A percentile compares a stretch with the other conserved stretches of the same genome.
phyloP scores from a whole-genome alignment of 108 stramenopile genomes.

The Pelagomonas calceolata region DNA sequence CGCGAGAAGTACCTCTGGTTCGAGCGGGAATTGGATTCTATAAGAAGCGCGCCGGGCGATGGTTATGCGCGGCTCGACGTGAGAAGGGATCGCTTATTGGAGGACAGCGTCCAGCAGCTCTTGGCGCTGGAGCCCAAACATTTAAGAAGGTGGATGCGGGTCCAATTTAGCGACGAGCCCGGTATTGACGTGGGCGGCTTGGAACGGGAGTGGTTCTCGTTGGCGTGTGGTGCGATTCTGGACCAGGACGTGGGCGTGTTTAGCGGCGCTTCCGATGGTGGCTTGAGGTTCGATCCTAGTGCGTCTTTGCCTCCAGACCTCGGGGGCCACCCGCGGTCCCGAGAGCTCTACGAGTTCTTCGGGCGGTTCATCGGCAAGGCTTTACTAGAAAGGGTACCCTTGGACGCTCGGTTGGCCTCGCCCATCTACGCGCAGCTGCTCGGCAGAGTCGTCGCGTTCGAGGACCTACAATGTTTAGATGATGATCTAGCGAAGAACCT shows the following conservation, averaged over 20 bases:
- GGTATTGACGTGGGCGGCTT: conserved; percentile 97
- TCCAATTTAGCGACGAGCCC: conserved; percentile 87
- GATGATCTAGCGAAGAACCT: conserved; percentile 65
- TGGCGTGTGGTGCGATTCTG: conserved; percentile 71
- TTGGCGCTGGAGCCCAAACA: conserved; percentile 65
- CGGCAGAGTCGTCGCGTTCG: conserved; percentile 86
- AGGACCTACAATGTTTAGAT: conserved; percentile 74
- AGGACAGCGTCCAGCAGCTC: conserved; percentile 62
- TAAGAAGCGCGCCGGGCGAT: conserved; percentile 61
- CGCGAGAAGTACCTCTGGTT: conserved; percentile 73
- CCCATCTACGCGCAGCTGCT: conserved; percentile 95
- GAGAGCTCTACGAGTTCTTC: conserved; percentile 39
- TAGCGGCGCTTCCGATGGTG: not conserved
- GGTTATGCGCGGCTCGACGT: conserved; percentile 69
- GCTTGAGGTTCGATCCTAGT: not conserved
- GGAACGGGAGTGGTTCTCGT: conserved; percentile 83
- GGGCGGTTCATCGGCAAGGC: conserved; percentile 93
- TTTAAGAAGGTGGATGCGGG: conserved; percentile 72
- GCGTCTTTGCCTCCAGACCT: not conserved
- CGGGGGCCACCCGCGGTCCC: not conserved
- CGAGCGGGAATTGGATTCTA: conserved; percentile 48
- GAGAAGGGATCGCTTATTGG: conserved; percentile 49
- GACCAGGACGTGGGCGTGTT: conserved; percentile 80
- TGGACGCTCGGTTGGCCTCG: conserved; percentile 87
- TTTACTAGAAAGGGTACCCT: conserved; percentile 82